Evolutionary conservation across 345 rosid genomes (phyloP), one percentile per base, ranked within the genome.

Genomic region (Salix dunnii): DNA sequence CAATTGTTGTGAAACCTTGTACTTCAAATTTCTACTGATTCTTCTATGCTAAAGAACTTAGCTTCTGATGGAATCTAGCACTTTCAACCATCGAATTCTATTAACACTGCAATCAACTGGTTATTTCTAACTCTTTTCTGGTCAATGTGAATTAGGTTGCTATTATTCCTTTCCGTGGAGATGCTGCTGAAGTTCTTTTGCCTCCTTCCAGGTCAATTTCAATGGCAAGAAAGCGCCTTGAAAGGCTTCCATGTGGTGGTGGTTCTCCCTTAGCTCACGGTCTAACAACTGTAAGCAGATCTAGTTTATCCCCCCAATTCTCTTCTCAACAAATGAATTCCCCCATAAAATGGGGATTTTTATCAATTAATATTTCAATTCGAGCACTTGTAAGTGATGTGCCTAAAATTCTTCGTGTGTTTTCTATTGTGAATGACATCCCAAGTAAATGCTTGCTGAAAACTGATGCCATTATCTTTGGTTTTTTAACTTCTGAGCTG

Each of bases 231-330:
- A 95, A 88, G 70, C 96, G 99, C 80, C 97, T 93, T 5, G 96
- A 95, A 88, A 89, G 97, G 82, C 99, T 93, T 83, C 99, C 98
- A 51, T 95, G 99, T 81, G 99, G 98, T 70, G 99, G 99, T 75
- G 99, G 98, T 79, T 93, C 99, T 75, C 99, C 99, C 67, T 84
- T 95, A 49, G 99, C 99, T 79, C 99, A 95, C 80, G 99, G 99
- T 83, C 89, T 95, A 76, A 91, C 98, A 31, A 91, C 91, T 83
- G 99, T 95, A 87, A 70, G 89, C 77, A 77, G 70, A 72, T 71
- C 33, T 33, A 21, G 27, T 66, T 66, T 36, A 17, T 53, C n/a
- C 17, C 42, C 42, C 65, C 42, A 0, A 16, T 70, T 51, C 10
- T 20, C 21, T 13, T 74, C 46, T 63, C 33, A 46, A 46, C 49